Evolutionary conservation across 139 green algal genomes (phyloP).

Genomic region (Chlorella ohadii): DNA sequence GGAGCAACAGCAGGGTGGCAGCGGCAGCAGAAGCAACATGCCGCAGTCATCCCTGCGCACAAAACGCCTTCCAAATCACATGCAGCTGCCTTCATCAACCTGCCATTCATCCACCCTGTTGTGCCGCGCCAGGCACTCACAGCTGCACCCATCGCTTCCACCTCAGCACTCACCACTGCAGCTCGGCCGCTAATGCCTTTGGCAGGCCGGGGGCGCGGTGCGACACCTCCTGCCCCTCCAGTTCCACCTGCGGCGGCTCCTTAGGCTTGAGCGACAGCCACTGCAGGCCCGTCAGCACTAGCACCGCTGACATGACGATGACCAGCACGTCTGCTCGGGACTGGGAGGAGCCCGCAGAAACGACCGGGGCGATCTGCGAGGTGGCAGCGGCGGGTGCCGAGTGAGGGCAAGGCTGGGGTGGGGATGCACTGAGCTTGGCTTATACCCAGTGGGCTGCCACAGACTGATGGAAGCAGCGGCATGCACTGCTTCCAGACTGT

Average conservation of each 20-base stretch:
- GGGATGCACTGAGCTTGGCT: too few relatives aligned
- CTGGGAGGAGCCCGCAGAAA: constrained; percentile 85
- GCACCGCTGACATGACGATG: constrained; percentile 84
- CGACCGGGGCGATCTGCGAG: constrained; percentile 76
- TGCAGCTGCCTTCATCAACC: too few relatives aligned
- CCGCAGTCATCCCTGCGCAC: too few relatives aligned
- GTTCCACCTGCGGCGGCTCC: constrained; percentile 45
- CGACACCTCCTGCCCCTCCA: constrained; percentile 50
- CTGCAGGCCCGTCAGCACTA: constrained; percentile 90
- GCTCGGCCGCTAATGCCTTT: constrained; percentile 48
- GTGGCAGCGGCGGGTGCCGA: background rate
- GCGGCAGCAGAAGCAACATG: too few relatives aligned
- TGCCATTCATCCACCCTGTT: too few relatives aligned
- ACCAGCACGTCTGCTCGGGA: constrained; percentile 88
- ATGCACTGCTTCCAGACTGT: too few relatives aligned
- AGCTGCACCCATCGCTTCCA: too few relatives aligned
- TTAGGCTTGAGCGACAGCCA: constrained; percentile 85
- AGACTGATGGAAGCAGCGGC: too few relatives aligned
- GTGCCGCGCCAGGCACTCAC: too few relatives aligned
- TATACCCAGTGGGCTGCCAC: too few relatives aligned
- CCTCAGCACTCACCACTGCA: constrained; percentile 57
- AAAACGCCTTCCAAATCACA: too few relatives aligned
- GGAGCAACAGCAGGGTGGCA: too few relatives aligned
- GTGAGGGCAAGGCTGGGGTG: background rate
- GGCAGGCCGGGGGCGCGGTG: constrained; percentile 53